Conservation (phyloP, 2,329 filamentous ascomycete species). For the Arthroderma sp. region DNA sequence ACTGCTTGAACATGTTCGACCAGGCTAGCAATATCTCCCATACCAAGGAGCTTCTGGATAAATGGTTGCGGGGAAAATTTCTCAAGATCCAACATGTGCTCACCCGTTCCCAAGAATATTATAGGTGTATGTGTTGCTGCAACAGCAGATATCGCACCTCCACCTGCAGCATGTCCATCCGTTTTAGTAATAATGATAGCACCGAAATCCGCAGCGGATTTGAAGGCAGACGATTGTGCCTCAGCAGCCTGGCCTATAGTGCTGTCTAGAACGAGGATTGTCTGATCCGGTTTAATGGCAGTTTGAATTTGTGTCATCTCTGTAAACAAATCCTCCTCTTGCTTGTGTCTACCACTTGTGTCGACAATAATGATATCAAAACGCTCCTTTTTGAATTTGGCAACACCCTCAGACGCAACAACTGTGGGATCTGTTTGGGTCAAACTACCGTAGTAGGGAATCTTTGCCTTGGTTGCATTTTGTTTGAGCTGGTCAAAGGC, state of each 20-base stretch:
- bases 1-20: conserved; percentile 94
- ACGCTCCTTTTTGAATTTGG: conserved; percentile 96
- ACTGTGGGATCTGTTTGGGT: conserved; percentile 92
- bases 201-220: conserved; percentile 90
- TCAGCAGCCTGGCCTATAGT: conserved; percentile 95
- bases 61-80: conserved; percentile 87
- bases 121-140: conserved; percentile 94
- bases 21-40: conserved; percentile 91
- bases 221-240: conserved; percentile 89
- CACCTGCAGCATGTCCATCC: conserved; percentile 85
- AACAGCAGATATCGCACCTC: conserved; percentile 94
- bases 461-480: conserved; percentile 97
- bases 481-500: conserved; percentile 98
- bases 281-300: conserved; percentile 85
- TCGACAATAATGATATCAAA: conserved; percentile 99
- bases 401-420: conserved; percentile 88
- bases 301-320: conserved; percentile 96
- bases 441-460: conserved; percentile 92
- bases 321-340: conserved; percentile 87
- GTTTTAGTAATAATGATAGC: conserved; percentile 99
- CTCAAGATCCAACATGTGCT: conserved; percentile 92
- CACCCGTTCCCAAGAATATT: conserved; percentile 93
- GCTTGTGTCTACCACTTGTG: conserved; percentile 85
- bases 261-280: conserved; percentile 94
- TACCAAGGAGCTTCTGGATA: conserved; percentile 82